Evolutionary conservation across 192 early-diverging fungal species (phyloP).

Genomic region (Mortierella claussenii): DNA sequence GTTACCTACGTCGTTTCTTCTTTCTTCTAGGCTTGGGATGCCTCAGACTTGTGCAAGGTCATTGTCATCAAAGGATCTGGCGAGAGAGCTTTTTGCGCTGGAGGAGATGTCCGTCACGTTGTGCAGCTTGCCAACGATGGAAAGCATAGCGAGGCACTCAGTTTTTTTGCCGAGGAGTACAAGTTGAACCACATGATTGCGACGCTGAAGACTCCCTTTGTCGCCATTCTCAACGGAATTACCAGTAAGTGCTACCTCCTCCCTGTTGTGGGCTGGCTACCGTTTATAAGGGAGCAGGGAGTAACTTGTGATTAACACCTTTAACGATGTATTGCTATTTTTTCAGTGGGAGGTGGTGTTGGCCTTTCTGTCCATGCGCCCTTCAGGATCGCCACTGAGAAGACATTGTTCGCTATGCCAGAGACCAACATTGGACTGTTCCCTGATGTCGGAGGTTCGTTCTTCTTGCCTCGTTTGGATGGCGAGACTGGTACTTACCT

Average conservation of each 20-base stretch:
- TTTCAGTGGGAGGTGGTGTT: constrained; percentile 95
- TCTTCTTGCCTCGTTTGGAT: constrained; percentile 95
- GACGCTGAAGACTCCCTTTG: constrained; percentile 86
- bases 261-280: neutral
- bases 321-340: too few relatives aligned
- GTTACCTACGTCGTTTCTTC: neutral
- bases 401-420: constrained; percentile 97
- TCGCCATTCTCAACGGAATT: constrained; percentile 89
- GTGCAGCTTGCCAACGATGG: constrained; percentile 56
- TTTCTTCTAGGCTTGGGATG: constrained; percentile 78
- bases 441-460: constrained; percentile 95
- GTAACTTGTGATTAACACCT: too few relatives aligned
- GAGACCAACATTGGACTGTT: constrained; percentile 97
- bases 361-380: constrained; percentile 95
- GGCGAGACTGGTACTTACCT: constrained; percentile 94
- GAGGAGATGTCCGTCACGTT: constrained; percentile 78
- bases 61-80: constrained; percentile 84
- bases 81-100: constrained; percentile 89
- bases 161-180: constrained; percentile 95
- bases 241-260: constrained; percentile 65
- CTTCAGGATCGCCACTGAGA: constrained; percentile 96
- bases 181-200: constrained; percentile 92
- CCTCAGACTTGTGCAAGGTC: constrained; percentile 87
- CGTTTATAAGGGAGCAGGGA: constrained; percentile 6
- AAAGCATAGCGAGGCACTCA: constrained; percentile 60